Percentiles rank a stretch among this genome's conserved stretches.
These are phyloP conservation scores for Cucumis sativus DNA, from an alignment of 306 rosid genomes.

Conservation along the genomic window DNA sequence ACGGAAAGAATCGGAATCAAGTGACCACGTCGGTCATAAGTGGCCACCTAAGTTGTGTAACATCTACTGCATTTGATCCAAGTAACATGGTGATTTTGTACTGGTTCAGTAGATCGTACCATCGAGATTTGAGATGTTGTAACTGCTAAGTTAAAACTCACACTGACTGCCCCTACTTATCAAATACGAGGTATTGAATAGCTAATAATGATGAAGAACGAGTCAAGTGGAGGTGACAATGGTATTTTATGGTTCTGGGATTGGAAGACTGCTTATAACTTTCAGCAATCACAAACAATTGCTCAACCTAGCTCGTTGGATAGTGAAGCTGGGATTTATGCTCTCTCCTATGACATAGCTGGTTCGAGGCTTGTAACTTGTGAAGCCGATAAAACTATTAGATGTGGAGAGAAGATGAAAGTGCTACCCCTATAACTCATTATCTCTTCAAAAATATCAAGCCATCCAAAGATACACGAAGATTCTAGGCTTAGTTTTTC, in stretches of 20 bases:
- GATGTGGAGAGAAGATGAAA: constrained; percentile 99
- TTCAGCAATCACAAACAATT: constrained; percentile 85
- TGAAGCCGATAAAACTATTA: constrained; percentile 91
- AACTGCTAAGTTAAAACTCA: constrained; percentile 71
- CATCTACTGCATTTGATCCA: constrained; percentile 80
- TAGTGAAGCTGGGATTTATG: constrained; percentile 97
- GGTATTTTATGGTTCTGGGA: constrained; percentile 99
- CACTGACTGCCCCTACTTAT: constrained; percentile 87
- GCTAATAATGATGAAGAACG: constrained; percentile 95
- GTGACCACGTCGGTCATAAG: constrained; percentile 37
- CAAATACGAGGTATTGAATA: constrained; percentile 96
- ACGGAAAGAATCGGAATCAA: too few relatives aligned
- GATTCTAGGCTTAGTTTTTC: background rate
- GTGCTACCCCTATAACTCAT: constrained; percentile 78
- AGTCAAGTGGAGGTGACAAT: constrained; percentile 96
- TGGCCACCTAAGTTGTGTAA: constrained; percentile 98
- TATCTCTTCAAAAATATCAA: constrained; percentile 49
- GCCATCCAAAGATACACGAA: constrained; percentile 77
- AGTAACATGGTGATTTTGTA: constrained; percentile 89
- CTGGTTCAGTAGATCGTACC: constrained; percentile 97
- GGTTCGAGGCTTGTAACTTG: constrained; percentile 81
- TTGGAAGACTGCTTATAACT: constrained; percentile 96
- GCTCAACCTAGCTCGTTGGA: constrained; percentile 95
- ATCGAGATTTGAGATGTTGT: constrained; percentile 98
- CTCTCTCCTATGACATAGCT: constrained; percentile 53